Evolutionary conservation across 192 early-diverging fungal species (phyloP).

Genomic region (Podila minutissima): DNA sequence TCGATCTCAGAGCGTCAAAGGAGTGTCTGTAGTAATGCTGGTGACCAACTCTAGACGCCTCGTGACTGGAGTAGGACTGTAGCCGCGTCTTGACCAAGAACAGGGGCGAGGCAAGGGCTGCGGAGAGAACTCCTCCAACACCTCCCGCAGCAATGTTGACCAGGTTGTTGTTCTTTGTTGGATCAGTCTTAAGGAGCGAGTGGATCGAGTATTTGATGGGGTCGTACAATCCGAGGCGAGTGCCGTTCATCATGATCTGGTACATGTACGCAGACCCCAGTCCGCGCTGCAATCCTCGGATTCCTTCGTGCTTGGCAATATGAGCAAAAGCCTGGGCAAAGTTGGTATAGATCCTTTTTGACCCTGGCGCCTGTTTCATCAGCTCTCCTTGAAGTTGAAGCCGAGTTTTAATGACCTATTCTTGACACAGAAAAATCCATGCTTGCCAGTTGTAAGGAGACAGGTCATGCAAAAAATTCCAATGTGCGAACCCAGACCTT

Average conservation of each 20-base stretch:
- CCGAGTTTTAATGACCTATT: conserved; percentile 88
- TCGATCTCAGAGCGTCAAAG: conserved; percentile 67
- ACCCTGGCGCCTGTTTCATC: conserved; percentile 58
- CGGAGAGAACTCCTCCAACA: conserved; percentile 82
- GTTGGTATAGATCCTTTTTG: conserved; percentile 73
- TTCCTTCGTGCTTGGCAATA: conserved; percentile 84
- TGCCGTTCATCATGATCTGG: conserved; percentile 94
- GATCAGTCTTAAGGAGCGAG: conserved; percentile 50
- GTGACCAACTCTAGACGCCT: conserved; percentile 73
- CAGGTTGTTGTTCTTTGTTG: conserved; percentile 54
- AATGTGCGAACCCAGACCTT: conserved; percentile 26
- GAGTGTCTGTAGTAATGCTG: conserved; percentile 87
- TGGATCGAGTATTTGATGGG: conserved; percentile 75
- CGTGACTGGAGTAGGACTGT: conserved; percentile 77
- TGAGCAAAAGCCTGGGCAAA: conserved; percentile 79
- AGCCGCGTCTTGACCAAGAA: conserved; percentile 92
- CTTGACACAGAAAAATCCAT: background rate
- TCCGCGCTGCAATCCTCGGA: conserved; percentile 89
- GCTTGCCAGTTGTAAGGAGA: too few relatives aligned
- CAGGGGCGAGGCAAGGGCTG: conserved; percentile 84
- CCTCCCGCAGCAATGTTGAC: conserved; percentile 80
- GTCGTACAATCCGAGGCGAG: conserved; percentile 91
- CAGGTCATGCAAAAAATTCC: background rate
- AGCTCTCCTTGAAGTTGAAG: conserved; percentile 94
- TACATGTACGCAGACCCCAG: conserved; percentile 87